Evolutionary conservation across 169 alveolate species (phyloP).

Genomic region (Plasmodium fragile): DNA sequence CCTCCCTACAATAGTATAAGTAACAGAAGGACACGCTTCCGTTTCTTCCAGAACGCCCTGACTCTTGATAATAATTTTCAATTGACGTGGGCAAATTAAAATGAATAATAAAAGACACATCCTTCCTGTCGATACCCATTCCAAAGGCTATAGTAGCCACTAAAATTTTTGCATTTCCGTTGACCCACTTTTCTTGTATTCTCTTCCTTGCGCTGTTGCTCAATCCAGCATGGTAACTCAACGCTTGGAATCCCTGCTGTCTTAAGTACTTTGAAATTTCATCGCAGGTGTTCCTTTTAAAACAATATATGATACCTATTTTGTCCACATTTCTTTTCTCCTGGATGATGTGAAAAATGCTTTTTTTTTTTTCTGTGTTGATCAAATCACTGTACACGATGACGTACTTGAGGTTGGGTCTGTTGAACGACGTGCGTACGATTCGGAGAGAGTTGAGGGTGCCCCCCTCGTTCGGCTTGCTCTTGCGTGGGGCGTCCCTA

Average conservation of each 20-base stretch:
- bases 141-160: constrained; percentile 99
- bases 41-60: constrained; percentile 99
- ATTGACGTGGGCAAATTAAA: constrained; percentile 95
- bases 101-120: constrained; percentile 97
- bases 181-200: constrained; percentile 93
- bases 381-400: constrained; percentile 80
- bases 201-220: constrained; percentile 83
- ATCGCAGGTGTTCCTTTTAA: constrained; percentile 96
- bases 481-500: neutral
- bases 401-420: constrained; percentile 87
- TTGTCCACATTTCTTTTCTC: constrained; percentile 77
- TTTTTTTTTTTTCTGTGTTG: constrained; percentile 72
- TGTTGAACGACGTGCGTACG: constrained; percentile 61
- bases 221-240: constrained; percentile 90
- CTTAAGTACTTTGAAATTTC: constrained; percentile 90
- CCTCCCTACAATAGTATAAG: constrained; percentile 84
- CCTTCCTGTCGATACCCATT: constrained; percentile 99
- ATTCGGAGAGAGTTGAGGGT: constrained; percentile 87
- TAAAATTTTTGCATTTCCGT: constrained; percentile 92
- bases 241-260: constrained; percentile 86
- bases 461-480: neutral
- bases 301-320: constrained; percentile 92
- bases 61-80: constrained; percentile 96
- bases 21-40: constrained; percentile 90
- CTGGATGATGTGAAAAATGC: constrained; percentile 76